Evolutionary conservation across 441 rosid genomes (phyloP), one percentile per base, ranked within the genome.

Genomic region (Populus hybrid): DNA sequence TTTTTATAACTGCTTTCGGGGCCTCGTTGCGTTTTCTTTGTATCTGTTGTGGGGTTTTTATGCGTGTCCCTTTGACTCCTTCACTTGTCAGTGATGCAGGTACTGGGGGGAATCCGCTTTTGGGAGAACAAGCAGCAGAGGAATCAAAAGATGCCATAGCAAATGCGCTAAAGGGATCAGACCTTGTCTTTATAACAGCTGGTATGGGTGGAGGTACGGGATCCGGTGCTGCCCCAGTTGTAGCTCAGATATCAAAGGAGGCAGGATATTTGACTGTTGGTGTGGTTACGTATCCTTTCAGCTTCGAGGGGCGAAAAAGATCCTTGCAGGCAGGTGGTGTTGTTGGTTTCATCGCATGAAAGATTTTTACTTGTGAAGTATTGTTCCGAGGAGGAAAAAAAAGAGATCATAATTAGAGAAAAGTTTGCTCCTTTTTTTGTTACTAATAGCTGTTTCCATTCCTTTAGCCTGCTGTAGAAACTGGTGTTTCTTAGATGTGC

Each of bases 191-290:
- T 84, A 86, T 95, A 68, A 92, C 99, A 23, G 97, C 98, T 45
- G 99, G 99, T 81, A 95, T 95, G 98, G 99, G 99, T 83, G 99
- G 99, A 82, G 99, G 99, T 35, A 95, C 99, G 36, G 99, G 99
- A 8, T 95, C 99, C 11, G 99, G 99, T 79, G 99, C 99, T 90
- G 99, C 99, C 38, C 99, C 99, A 26, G 97, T 95, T 28, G 97
- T 95, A 35, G 99, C 98, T 71, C 98, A 91, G 85, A 90, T 95
- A 76, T 77, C 97, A 6, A 95, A 89, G 77, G 99, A 95, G 61
- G 96, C 97, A 24, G 99, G 98, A 56, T 94, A 94, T 80, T 87
- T 95, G 84, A 95, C 98, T 56, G 99, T 95, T 80, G 99, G 99
- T 77, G 99, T 94, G 79, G 98, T 95, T 74, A 93, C 99, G 14